Percentiles rank a stretch among this genome's conserved stretches.
phyloP scores from a whole-genome alignment of 148 eudicot species.

The Camellia japonica region DNA sequence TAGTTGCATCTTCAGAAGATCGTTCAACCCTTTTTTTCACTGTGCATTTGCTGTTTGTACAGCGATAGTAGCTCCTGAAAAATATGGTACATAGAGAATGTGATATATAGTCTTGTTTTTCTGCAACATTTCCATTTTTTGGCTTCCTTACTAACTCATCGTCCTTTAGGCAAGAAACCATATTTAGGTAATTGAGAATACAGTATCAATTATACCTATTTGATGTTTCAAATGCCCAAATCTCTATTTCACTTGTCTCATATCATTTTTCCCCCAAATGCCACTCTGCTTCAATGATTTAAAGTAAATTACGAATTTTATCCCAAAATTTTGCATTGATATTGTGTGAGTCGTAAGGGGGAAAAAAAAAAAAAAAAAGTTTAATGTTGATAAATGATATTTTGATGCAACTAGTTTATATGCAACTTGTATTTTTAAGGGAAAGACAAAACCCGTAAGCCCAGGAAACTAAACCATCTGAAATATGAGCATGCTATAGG shows the following conservation, averaged over 20 bases:
- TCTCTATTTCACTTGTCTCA: background rate
- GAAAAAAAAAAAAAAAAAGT: too few relatives aligned
- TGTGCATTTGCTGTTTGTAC: conserved; percentile 88
- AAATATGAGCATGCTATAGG: too few relatives aligned
- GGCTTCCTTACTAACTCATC: too few relatives aligned
- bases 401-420: too few relatives aligned
- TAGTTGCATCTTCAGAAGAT: conserved; percentile 69
- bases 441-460: background rate
- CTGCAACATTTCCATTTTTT: too few relatives aligned
- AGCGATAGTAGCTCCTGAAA: conserved; percentile 91
- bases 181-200: too few relatives aligned
- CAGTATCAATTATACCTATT: background rate
- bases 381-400: too few relatives aligned
- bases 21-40: conserved; percentile 96
- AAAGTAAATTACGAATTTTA: background rate
- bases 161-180: too few relatives aligned
- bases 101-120: background rate
- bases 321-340: background rate
- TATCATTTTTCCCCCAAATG: background rate
- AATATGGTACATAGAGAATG: background rate
- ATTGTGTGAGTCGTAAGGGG: too few relatives aligned
- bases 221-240: background rate
- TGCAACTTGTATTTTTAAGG: background rate
- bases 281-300: background rate
- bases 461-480: too few relatives aligned